A percentile compares a stretch with the other conserved stretches of the same genome.
Evolutionary conservation across 2,329 filamentous ascomycete species (phyloP).

Genomic region (Diatrype stigma): DNA sequence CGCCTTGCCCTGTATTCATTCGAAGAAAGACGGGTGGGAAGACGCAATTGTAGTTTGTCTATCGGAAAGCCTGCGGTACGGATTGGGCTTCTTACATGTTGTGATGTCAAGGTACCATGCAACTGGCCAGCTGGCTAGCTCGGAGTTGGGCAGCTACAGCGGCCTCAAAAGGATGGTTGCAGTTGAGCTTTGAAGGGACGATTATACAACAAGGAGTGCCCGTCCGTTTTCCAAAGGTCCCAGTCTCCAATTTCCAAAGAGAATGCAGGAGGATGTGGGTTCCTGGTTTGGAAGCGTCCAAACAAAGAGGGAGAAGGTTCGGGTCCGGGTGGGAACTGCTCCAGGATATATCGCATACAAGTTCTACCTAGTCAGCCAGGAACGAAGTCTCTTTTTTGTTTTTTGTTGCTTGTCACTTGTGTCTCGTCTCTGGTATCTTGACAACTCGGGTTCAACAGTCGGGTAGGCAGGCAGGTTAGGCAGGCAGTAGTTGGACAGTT

Average conservation of each 20-base stretch:
- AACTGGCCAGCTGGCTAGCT: conserved; percentile 1
- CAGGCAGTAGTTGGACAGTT: too few relatives aligned
- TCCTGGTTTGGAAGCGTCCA: not conserved
- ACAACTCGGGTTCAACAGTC: too few relatives aligned
- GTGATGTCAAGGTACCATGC: not conserved
- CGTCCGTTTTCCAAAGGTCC: not conserved
- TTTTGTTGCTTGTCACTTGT: too few relatives aligned
- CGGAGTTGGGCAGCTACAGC: not conserved
- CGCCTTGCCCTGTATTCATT: not conserved
- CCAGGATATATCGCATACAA: not conserved
- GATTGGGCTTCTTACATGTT: not conserved
- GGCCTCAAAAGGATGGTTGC: not conserved
- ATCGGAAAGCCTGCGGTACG: not conserved
- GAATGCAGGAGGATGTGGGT: not conserved
- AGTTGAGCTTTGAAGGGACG: not conserved
- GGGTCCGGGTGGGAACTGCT: not conserved
- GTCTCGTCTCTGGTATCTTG: too few relatives aligned
- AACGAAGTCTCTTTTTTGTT: not conserved
- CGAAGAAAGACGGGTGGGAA: not conserved
- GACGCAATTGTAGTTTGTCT: not conserved
- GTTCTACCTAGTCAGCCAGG: not conserved
- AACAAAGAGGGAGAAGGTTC: not conserved
- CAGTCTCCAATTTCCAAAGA: too few relatives aligned
- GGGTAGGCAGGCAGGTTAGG: too few relatives aligned
- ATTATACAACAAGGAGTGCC: not conserved